Base-by-base conservation (phyloP, 2,329 filamentous ascomycete genomes). In the Colletotrichum lini region DNA sequence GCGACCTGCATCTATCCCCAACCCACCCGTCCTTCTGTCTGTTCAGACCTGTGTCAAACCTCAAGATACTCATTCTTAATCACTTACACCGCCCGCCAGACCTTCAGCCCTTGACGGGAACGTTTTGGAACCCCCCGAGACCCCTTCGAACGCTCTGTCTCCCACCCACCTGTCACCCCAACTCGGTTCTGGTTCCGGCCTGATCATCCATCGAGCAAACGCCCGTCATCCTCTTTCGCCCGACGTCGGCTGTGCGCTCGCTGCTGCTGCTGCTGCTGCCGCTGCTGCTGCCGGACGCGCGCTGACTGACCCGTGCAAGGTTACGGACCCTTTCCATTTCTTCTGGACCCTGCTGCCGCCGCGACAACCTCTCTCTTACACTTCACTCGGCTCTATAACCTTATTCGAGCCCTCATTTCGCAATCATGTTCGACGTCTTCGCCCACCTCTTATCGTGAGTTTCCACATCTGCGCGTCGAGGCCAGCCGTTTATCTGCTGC, bases 391-490 rank as follows among this genome's bases (percentile, higher is more conserved):
- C 30, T 23, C n/a, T 44, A 42, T 30, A 16, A 35, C 56, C 42
- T 56, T 62, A 59, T 60, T 42, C 65, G n/a, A 26, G 10, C 30
- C 40, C 59, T n/a, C 49, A 68, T 42, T 69, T 47, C 53, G 59
- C 53, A 68, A 83, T 67, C 82, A 94, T 95, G 92, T 94, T 95
- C 79, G 91, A 93, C 82, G 88, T 94, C 76, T 88, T 95, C 77
- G 90, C 93, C 77, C 93, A 94, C 82, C 85, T 94, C 77, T 85
- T 95, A 81, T 94, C 93, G 93, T 95, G 85, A 85, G 92, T 87
- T 75, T 73, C 74, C 72, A 12, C 15, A 16, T 9, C 16, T 23
- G 21, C n/a, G 47, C 47, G 42, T 30, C n/a, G 21, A 23, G 30
- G 8, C 3, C 35, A 56, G 35, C 26, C 35, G 35, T 38, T 38